These are phyloP conservation scores for Mytilinidion resinicola DNA, from an alignment of 495 filamentous ascomycete species.

Conservation along the genomic window DNA sequence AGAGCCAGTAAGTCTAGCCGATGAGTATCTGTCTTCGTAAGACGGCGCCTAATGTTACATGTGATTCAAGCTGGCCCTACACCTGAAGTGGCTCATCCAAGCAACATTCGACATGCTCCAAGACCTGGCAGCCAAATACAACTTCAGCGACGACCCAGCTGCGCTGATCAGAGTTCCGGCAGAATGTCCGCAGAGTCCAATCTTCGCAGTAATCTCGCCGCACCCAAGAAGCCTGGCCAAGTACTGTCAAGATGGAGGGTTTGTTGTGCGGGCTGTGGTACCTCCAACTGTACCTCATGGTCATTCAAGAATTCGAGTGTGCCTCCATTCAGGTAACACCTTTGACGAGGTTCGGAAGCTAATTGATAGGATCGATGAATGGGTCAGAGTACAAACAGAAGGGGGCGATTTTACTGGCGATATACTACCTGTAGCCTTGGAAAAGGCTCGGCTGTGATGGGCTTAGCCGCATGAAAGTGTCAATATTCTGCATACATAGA, in stretches of 20 bases:
- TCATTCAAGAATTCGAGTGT: slow-evolving; percentile 46
- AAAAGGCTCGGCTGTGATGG: not conserved
- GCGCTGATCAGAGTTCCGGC: slow-evolving; percentile 8
- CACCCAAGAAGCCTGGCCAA: slow-evolving; percentile 45
- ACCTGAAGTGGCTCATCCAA: slow-evolving; percentile 14
- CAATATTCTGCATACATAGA: no score
- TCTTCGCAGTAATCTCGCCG: slow-evolving; percentile 41
- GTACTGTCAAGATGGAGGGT: slow-evolving; percentile 45
- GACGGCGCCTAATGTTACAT: not conserved
- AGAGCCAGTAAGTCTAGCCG: slow-evolving; percentile 24
- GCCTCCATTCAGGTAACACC: slow-evolving; percentile 50
- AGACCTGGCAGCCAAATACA: not conserved
- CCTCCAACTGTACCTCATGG: slow-evolving; percentile 51
- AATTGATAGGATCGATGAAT: slow-evolving; percentile 38
- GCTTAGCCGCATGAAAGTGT: no score
- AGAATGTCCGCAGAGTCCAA: slow-evolving; percentile 36
- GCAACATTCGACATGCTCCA: slow-evolving; percentile 7
- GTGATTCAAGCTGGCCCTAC: slow-evolving; percentile 11
- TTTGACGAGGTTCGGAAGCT: slow-evolving; percentile 41
- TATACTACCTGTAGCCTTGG: not conserved
- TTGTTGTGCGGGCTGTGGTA: slow-evolving; percentile 50
- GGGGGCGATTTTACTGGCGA: no score
- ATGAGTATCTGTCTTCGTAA: not conserved
- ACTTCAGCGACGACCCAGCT: not conserved
- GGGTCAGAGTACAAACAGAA: slow-evolving; percentile 28